Conservation (phyloP, 495 filamentous ascomycete genomes). For the Penicillium goetzii region DNA sequence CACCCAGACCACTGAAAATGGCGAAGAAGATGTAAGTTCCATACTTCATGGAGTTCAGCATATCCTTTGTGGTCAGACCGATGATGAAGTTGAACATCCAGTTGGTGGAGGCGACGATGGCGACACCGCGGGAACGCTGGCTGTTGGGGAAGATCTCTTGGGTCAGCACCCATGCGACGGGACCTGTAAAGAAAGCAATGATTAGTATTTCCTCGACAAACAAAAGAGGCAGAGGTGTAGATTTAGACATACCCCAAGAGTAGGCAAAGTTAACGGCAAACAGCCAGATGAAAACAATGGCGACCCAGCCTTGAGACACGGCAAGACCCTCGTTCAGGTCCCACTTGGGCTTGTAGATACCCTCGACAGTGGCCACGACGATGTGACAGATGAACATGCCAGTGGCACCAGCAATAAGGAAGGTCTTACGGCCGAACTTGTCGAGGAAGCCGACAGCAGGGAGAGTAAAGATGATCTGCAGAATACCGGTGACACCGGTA, state of each 20-base stretch:
- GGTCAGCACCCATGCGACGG: conserved; percentile 43
- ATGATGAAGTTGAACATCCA: conserved; percentile 53
- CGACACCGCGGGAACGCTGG: conserved; percentile 45
- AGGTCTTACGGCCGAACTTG: conserved; percentile 67
- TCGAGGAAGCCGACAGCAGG: conserved; percentile 72
- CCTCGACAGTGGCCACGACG: conserved; percentile 46
- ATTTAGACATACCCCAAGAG: conserved; percentile 37
- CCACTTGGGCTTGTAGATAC: conserved; percentile 41
- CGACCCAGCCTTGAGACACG: conserved; percentile 44
- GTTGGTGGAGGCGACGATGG: conserved; percentile 44
- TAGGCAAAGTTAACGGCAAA: conserved; percentile 50
- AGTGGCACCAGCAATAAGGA: conserved; percentile 71
- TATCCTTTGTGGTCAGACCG: conserved; percentile 45
- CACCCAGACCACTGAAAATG: conserved; percentile 50
- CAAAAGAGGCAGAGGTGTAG: background rate
- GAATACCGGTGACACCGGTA: conserved; percentile 70
- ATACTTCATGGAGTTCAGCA: conserved; percentile 45
- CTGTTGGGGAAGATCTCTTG: conserved; percentile 49
- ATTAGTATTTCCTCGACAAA: background rate
- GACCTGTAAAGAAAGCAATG: conserved; percentile 22
- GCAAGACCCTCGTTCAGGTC: conserved; percentile 27
- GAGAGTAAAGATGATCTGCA: conserved; percentile 71
- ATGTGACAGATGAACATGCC: conserved; percentile 65
- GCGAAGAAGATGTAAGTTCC: conserved; percentile 52
- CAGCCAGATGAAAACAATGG: conserved; percentile 48